A percentile compares a stretch with the other conserved stretches of the same genome.
These are phyloP conservation scores for Talaromyces proteolyticus DNA, from an alignment of 495 filamentous ascomycete genomes.

Conservation along the genomic window DNA sequence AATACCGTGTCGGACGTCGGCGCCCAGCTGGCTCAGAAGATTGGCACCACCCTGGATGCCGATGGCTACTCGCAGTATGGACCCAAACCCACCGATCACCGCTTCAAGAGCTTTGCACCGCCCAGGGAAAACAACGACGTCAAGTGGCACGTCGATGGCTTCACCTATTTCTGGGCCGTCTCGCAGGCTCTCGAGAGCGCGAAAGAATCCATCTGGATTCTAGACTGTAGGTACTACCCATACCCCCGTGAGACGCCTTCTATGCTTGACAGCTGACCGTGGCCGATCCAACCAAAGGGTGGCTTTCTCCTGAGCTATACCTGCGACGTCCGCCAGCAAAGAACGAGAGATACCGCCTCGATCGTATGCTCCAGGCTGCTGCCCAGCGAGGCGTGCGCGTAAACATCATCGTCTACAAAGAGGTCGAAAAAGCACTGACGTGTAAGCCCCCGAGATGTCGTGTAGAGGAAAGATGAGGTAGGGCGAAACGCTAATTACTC, in stretches of 20 bases:
- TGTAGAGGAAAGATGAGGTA: not conserved
- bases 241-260: constrained; percentile 3
- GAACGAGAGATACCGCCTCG: constrained; percentile 81
- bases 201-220: constrained; percentile 79
- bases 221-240: constrained; percentile 59
- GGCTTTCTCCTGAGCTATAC: constrained; percentile 86
- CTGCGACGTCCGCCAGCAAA: constrained; percentile 77
- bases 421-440: constrained; percentile 77
- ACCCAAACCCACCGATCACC: constrained; percentile 48
- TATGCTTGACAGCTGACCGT: too few relatives aligned
- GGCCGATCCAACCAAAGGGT: too few relatives aligned
- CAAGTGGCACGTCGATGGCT: constrained; percentile 95
- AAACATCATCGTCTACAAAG: constrained; percentile 94
- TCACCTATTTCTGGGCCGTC: constrained; percentile 88
- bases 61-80: constrained; percentile 45
- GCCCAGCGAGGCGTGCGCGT: constrained; percentile 83
- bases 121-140: constrained; percentile 55
- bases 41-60: constrained; percentile 45
- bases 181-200: constrained; percentile 80
- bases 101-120: constrained; percentile 80
- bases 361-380: constrained; percentile 81
- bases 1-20: constrained; percentile 45
- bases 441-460: constrained; percentile 51
- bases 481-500: constrained; percentile 1
- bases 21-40: constrained; percentile 39